A percentile compares a stretch with the other conserved stretches of the same genome.
These are phyloP conservation scores for Medicago arabica DNA, from an alignment of 306 rosid genomes.

Conservation along the genomic window DNA sequence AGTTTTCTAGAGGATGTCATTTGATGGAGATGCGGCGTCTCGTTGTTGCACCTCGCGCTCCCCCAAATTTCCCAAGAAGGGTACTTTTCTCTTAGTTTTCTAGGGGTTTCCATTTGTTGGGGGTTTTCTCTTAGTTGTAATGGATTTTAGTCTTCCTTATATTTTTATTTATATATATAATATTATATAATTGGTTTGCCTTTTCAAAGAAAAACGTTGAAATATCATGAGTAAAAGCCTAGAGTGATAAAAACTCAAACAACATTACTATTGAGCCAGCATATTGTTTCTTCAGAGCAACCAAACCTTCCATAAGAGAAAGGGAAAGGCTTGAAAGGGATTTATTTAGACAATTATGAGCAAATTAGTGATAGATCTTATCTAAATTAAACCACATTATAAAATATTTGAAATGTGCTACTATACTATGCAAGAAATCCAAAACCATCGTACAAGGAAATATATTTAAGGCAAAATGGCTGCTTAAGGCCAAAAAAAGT, in stretches of 20 bases:
- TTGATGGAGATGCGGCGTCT: too few species aligned
- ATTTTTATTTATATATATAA: too few species aligned
- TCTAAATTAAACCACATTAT: constrained; percentile 10
- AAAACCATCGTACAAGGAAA: background rate
- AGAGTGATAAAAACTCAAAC: background rate
- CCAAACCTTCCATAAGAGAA: constrained; percentile 17
- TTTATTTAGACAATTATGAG: background rate
- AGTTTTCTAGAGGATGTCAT: too few species aligned
- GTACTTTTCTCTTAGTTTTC: too few species aligned
- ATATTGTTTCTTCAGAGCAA: constrained; percentile 12
- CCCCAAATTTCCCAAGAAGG: too few species aligned
- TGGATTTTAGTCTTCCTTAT: too few species aligned
- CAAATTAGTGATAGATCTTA: constrained; percentile 15
- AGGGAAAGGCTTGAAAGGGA: constrained; percentile 23
- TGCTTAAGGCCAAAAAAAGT: constrained; percentile 27
- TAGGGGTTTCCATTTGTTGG: too few species aligned
- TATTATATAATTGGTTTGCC: too few species aligned
- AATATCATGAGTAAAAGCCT: constrained; percentile 1
- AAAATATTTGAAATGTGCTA: constrained; percentile 23
- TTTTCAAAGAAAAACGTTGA: background rate
- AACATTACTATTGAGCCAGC: background rate
- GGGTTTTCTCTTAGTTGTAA: too few species aligned
- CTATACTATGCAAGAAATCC: constrained; percentile 14
- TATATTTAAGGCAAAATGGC: constrained; percentile 20
- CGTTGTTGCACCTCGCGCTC: too few species aligned